A percentile compares a stretch with the other conserved stretches of the same genome.
Evolutionary conservation across 139 green algal species (phyloP).

Genomic region (Parachlorella kessleri): DNA sequence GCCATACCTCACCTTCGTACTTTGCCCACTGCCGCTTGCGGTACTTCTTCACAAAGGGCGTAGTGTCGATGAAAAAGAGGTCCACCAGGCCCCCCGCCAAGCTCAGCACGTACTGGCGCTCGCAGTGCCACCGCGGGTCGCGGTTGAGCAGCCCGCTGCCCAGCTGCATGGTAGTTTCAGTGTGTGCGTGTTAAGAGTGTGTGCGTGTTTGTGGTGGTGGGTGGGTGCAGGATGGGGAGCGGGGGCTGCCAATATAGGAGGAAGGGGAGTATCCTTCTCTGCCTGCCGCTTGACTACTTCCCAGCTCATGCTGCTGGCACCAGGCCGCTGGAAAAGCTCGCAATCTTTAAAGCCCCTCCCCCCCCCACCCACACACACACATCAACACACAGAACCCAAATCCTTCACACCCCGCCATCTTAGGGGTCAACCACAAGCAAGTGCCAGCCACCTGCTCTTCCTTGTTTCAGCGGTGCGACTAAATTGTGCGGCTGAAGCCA

Average conservation of each 20-base stretch:
- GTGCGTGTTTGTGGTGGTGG: no score
- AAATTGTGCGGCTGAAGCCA: background rate
- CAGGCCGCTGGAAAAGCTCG: no score
- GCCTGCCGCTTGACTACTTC: no score
- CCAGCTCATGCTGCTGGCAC: no score
- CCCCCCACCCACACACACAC: background rate
- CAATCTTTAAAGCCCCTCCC: no score
- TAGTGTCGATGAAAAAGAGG: constrained; percentile 78
- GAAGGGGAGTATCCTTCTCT: no score
- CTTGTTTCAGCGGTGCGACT: constrained; percentile 30
- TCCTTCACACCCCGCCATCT: no score
- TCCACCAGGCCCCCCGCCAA: constrained; percentile 41
- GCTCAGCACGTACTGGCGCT: constrained; percentile 34
- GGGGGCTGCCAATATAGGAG: no score
- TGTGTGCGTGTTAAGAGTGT: background rate
- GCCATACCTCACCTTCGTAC: constrained; percentile 49
- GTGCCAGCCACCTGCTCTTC: no score
- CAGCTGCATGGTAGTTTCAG: constrained; percentile 43
- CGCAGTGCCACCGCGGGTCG: constrained; percentile 64
- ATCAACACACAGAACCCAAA: no score
- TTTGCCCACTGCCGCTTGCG: constrained; percentile 32
- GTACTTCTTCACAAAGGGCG: constrained; percentile 58
- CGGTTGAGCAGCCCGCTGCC: constrained; percentile 28
- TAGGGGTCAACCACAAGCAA: no score
- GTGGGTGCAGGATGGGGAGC: no score